These are phyloP conservation scores for Sporothrix phasma DNA, from an alignment of 2,329 filamentous ascomycete species.

Conservation along the genomic window DNA sequence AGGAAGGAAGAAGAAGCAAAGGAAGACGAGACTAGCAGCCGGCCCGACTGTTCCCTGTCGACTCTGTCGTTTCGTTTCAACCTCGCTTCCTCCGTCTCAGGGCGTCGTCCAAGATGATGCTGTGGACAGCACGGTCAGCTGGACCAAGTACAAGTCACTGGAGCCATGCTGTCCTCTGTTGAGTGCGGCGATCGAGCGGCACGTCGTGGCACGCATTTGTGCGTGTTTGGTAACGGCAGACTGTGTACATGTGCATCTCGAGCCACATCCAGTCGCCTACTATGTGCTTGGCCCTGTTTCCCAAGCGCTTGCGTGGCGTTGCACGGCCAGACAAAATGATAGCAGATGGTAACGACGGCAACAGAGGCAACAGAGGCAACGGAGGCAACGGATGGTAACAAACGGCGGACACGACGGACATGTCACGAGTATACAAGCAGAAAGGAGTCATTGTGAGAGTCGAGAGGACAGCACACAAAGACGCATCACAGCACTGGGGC, in stretches of 20 bases:
- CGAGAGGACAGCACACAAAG: not conserved
- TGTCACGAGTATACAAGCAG: not conserved
- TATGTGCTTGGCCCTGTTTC: not conserved
- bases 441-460: not conserved
- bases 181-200: not conserved
- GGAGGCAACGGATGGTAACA: too few relatives aligned
- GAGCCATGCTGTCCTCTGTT: not conserved
- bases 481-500: not conserved
- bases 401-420: not conserved
- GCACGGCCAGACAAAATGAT: not conserved
- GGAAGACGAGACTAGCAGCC: too few relatives aligned
- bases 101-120: not conserved
- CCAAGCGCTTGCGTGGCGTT: conserved; percentile 13
- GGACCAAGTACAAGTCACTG: not conserved
- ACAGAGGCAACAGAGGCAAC: not conserved
- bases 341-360: not conserved
- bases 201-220: not conserved
- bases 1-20: not conserved
- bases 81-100: not conserved
- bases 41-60: too few relatives aligned
- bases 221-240: not conserved
- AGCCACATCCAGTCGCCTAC: too few relatives aligned
- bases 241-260: too few relatives aligned
- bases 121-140: not conserved
- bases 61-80: not conserved